phyloP scores from a whole-genome alignment of 1,284 basidiomycete genomes.

The Heterobasidion parviporum region DNA sequence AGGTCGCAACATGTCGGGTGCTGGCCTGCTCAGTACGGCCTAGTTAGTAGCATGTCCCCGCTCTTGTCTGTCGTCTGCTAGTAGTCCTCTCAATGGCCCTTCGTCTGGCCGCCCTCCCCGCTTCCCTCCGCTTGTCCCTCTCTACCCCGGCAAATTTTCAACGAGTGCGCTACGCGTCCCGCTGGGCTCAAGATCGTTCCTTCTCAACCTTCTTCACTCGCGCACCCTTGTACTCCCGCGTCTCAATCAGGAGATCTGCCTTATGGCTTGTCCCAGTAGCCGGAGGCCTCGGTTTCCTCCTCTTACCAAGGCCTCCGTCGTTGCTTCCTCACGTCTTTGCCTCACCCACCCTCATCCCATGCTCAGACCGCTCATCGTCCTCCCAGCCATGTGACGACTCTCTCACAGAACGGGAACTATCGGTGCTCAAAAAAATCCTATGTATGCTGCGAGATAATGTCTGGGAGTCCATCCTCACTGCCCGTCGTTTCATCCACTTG shows the following conservation, averaged over 20 bases:
- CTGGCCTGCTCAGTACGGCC: too few species aligned
- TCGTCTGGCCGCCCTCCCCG: conserved; percentile 16
- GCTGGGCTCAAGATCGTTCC: conserved; percentile 13
- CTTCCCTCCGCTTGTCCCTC: conserved; percentile 17
- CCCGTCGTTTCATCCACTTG: conserved; percentile 79
- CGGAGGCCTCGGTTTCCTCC: conserved; percentile 43
- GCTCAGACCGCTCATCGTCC: conserved; percentile 22
- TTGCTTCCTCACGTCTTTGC: conserved; percentile 40
- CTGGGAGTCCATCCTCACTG: conserved; percentile 84
- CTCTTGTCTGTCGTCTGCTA: too few species aligned
- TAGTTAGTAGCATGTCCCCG: too few species aligned
- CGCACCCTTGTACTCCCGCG: conserved; percentile 12
- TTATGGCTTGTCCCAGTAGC: conserved; percentile 51
- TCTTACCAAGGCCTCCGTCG: conserved; percentile 32
- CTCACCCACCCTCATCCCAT: conserved; percentile 59
- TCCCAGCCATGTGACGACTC: conserved; percentile 40
- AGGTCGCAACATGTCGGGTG: too few species aligned
- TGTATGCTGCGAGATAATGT: conserved; percentile 46
- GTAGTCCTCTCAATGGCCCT: conserved; percentile 13
- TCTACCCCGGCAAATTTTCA: conserved; percentile 3
- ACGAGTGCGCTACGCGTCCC: conserved; percentile 12
- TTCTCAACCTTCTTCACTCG: conserved; percentile 19
- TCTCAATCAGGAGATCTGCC: conserved; percentile 20
- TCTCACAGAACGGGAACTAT: conserved; percentile 48
- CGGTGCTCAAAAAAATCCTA: conserved; percentile 35